Evolutionary conservation across 2,329 filamentous ascomycete species (phyloP).

Genomic region (Aspergillus novoparasiticus): DNA sequence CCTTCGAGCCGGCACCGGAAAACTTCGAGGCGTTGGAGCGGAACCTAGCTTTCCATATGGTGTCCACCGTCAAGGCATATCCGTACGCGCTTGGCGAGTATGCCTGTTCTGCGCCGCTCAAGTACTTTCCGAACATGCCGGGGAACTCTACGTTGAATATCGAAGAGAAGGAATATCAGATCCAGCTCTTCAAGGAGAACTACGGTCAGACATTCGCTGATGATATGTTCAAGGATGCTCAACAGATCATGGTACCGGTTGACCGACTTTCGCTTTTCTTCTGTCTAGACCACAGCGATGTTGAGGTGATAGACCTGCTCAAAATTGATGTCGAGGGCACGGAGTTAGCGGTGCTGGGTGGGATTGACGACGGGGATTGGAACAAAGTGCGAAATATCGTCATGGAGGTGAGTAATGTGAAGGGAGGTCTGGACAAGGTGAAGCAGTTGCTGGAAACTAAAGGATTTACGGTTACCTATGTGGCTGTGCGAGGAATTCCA

Average conservation of each 20-base stretch:
- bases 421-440: neutral
- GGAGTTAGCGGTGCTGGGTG: neutral
- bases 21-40: neutral
- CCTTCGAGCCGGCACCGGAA: neutral
- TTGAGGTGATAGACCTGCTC: neutral
- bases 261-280: neutral
- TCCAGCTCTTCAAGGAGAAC: neutral
- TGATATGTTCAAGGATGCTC: neutral
- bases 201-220: rapidly evolving
- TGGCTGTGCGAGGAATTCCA: neutral
- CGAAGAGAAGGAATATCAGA: neutral
- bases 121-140: neutral
- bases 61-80: neutral
- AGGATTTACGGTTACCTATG: neutral
- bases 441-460: neutral
- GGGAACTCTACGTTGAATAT: neutral
- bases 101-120: neutral
- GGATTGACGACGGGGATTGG: neutral
- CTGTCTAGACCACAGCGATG: neutral
- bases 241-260: neutral
- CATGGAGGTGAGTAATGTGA: neutral
- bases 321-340: neutral
- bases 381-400: neutral
- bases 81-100: neutral
- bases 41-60: neutral